Conservation (phyloP, 441 rosid genomes). For the Populus hybrid region DNA sequence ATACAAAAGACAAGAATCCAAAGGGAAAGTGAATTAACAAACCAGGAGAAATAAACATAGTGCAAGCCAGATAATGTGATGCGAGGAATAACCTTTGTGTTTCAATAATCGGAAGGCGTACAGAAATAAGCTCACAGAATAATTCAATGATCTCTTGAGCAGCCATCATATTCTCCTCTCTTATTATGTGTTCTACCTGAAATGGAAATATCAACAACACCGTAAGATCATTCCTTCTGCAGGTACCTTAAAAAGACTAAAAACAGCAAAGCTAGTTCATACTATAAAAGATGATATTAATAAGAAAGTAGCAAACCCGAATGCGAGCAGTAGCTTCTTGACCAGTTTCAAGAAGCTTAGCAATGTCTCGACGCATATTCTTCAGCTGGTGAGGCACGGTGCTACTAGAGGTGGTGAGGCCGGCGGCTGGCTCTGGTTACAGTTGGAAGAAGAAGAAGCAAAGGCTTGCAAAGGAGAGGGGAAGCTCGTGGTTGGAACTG, state of each 20-base stretch:
- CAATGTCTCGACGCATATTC: constrained; percentile 92
- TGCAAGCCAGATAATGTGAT: not conserved
- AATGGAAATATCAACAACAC: constrained; percentile 8
- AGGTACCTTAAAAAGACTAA: not conserved
- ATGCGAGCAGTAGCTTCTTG: constrained; percentile 99
- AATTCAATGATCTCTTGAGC: constrained; percentile 96
- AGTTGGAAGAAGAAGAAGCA: too few species aligned
- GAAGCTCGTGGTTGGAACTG: too few species aligned
- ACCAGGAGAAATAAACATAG: not conserved
- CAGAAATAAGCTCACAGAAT: constrained; percentile 76
- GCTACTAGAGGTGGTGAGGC: too few species aligned
- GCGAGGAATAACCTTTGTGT: constrained; percentile 57
- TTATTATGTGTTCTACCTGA: constrained; percentile 90
- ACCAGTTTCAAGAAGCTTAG: constrained; percentile 92
- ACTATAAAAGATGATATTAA: not conserved
- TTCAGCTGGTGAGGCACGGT: constrained; percentile 40
- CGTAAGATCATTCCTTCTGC: not conserved
- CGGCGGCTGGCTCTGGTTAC: too few species aligned
- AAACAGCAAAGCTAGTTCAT: not conserved
- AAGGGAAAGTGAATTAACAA: not conserved
- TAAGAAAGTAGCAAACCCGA: constrained; percentile 44
- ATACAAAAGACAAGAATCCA: not conserved
- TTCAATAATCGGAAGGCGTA: constrained; percentile 88
- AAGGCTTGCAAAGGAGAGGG: too few species aligned
- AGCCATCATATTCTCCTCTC: constrained; percentile 98